Evolutionary conservation across 495 filamentous ascomycete genomes (phyloP), one percentile per base, ranked within the genome.

Genomic region (Penicillium flavigenum): DNA sequence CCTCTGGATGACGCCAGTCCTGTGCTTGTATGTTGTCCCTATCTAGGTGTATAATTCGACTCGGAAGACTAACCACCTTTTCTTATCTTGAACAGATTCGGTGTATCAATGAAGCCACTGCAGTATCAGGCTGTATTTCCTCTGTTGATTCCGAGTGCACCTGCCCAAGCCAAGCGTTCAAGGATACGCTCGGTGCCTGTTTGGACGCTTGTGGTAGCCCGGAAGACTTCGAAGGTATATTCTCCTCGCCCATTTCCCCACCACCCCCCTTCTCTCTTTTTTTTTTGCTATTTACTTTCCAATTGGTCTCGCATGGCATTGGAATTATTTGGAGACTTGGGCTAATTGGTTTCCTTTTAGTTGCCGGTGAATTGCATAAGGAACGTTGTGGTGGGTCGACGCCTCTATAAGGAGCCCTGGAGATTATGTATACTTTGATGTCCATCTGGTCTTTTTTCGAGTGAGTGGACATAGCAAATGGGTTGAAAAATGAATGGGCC

Each of bases 101-200:
- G n/a, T 69, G 66, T 38, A 50, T 69, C 11, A 31, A 39, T 17
- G 58, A 65, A 12, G 57, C 47, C 16, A 56, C 66, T 24, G 4
- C 0, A 0, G 64, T 65, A 9, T 57, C 66, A 19, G 64, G 59
- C 24, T 69, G 66, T 50, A 19, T 27, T 11, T 69, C 64, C 10
- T 36, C 49, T 7, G 24, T 38, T 12, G 62, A 69, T 34, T 20
- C 5, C 19, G 6, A 43, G 0, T 69, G 66, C 48, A 69, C 64
- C 16, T 69, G 66, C 49, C 27, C 57, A 0, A 67, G 62, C 32
- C 0, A 8, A 2, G 57, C 60, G 5, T 67, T 69, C 46, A 62
- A 51, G 51, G 57, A 67, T 46, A 29, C 64, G 11, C 24, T 67
- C 20, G 22, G 39, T 4, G 11, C 17, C 9, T 69, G 66, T 42